Percentiles rank a stretch among this genome's conserved stretches.
Conservation (phyloP, 2,329 filamentous ascomycete genomes). For the Ceratocystis destructans region DNA sequence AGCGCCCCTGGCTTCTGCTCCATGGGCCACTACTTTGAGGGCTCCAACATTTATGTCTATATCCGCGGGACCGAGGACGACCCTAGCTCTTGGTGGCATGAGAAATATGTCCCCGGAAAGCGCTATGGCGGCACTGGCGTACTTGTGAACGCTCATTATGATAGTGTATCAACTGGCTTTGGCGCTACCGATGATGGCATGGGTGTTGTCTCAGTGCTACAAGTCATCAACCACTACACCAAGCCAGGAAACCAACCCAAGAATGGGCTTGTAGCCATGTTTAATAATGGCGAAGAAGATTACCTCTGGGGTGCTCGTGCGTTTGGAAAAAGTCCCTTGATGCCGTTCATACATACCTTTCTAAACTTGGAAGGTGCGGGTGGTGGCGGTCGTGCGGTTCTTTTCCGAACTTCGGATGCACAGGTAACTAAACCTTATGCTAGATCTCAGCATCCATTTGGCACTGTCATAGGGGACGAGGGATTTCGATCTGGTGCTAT, state of each 20-base stretch:
- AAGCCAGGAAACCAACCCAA: conserved; percentile 55
- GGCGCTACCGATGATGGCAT: conserved; percentile 92
- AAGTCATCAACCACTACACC: conserved; percentile 78
- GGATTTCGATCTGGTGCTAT: conserved; percentile 70
- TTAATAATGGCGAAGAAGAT: conserved; percentile 96
- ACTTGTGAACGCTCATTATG: conserved; percentile 88
- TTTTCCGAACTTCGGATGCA: conserved; percentile 79
- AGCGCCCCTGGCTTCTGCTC: conserved; percentile 23
- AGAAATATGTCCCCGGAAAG: conserved; percentile 28
- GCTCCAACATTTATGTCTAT: conserved; percentile 83
- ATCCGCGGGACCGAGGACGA: conserved; percentile 70
- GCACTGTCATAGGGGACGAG: conserved; percentile 67
- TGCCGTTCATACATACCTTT: conserved; percentile 71
- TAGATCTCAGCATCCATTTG: conserved; percentile 61
- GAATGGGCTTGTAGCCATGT: conserved; percentile 65
- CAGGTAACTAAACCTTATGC: conserved; percentile 72
- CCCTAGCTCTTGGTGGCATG: conserved; percentile 58
- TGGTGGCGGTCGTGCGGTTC: conserved; percentile 70
- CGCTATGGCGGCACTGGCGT: conserved; percentile 57
- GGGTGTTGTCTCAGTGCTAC: conserved; percentile 72
- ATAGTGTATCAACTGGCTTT: conserved; percentile 81
- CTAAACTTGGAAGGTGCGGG: conserved; percentile 91
- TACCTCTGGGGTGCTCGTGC: conserved; percentile 75
- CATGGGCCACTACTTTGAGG: conserved; percentile 67
- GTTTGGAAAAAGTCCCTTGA: conserved; percentile 70